Conservation (phyloP, 1,284 basidiomycete species). For the Heliocybe sulcata region DNA sequence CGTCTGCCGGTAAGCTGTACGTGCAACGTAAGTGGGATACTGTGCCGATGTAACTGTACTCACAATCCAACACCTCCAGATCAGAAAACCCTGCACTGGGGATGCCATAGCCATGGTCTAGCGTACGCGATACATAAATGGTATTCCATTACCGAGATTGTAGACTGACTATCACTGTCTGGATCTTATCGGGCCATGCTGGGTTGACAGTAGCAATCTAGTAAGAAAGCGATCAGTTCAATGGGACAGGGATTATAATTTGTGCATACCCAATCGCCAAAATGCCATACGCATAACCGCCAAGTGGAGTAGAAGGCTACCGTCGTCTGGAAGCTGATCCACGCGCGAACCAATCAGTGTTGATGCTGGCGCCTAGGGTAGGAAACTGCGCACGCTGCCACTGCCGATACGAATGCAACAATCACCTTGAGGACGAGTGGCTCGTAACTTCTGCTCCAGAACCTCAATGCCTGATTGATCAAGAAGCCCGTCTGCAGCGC, state of each 20-base stretch:
- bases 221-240: not conserved
- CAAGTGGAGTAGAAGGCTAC: conserved; percentile 19
- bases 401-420: conserved; percentile 13
- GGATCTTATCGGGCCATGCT: conserved; percentile 20
- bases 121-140: not conserved
- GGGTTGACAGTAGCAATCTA: conserved; percentile 14
- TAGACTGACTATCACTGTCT: conserved; percentile 17
- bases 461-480: conserved; percentile 21
- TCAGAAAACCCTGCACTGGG: conserved; percentile 23
- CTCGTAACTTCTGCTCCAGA: conserved; percentile 20
- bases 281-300: conserved; percentile 16
- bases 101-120: conserved; percentile 14
- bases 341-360: not conserved
- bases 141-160: not conserved
- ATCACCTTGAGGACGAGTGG: conserved; percentile 13
- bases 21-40: not conserved
- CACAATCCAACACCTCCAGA: conserved; percentile 24
- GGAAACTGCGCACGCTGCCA: conserved; percentile 16
- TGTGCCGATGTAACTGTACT: conserved; percentile 2
- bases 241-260: not conserved
- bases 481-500: conserved; percentile 22
- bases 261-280: conserved; percentile 16
- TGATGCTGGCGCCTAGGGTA: not conserved
- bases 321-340: conserved; percentile 17
- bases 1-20: conserved; percentile 18